Base-by-base conservation (phyloP, 257 asterid species). In the Ballota nigra region DNA sequence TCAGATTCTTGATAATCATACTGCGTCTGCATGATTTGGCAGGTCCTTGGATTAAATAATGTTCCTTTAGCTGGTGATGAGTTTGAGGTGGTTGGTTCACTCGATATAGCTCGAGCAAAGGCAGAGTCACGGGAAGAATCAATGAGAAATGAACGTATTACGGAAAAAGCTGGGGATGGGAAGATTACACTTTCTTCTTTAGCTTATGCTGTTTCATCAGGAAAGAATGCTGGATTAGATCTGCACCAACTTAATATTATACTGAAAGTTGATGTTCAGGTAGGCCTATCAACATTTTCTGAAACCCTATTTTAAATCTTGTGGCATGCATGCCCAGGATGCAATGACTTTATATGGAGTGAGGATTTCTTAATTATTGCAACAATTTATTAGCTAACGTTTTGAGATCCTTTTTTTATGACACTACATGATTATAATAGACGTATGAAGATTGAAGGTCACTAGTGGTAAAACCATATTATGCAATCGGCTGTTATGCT, bases 1-100 rank as follows among this genome's bases (percentile, higher is more conserved):
- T 78, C 62, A 61, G 57, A 38, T 63, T 57, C 72, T 57, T 84
- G 40, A 53, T 43, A 64, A n/a, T 16, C 63, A 34, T 60, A 40
- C 16, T 63, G 55, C 55, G 5, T 47, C 55, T 47, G 36, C 71
- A 63, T 34, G 31, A 64, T 61, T 77, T 64, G 74, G 66, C 91
- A 95, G 99, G 97, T 92, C 40, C 83, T 86, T 77, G 99, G 99
- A 77, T 77, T 95, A 75, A 86, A 84, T 75, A 88, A 85, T 86
- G 99, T 95, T 57, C 99, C 99, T 63, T 81, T 78, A 70, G 99
- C 99, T 51, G 98, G 99, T 60, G 99, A 95, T 73, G 98, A 86
- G 89, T 95, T 95, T 82, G 96, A 95, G 78, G 96, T 92, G 40
- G 96, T 92, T 62, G 81, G 67, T 47, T 86, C 97, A 72, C 98